Base-by-base conservation (phyloP, 352 stramenopile species). In the Phytophthora brassicae region DNA sequence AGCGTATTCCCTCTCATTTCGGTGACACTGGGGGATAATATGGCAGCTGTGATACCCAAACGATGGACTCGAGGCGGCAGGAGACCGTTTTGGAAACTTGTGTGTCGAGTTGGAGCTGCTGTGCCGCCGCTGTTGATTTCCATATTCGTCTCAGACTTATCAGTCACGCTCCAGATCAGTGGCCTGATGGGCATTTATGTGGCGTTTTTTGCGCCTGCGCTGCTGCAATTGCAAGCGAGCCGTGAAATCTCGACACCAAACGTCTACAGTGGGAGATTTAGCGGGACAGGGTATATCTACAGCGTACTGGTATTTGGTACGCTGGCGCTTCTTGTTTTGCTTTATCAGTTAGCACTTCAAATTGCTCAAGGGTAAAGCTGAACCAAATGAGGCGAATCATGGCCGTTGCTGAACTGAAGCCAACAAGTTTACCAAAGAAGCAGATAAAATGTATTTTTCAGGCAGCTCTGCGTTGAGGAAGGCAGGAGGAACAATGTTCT, bases 1-100 rank as follows among this genome's bases (percentile, higher is more conserved):
- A 95, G 84, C 48, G 86, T 97, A 24, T 97, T 96, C 58, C 90
- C 90, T n/a, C 66, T 97, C 24, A 97, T 97, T 72, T 93, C 88
- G 0, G 89, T 95, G 41, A 97, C 90, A 16, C 76, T 97, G n/a
- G 90, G 90, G 22, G 88, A 96, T 67, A 97, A 96, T 70, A 88
- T 97, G 66, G 75, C 83, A 0, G 82, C 81, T 3, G 73, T 90
- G 19, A 52, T 89, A 20, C 78, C 79, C 4, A 60, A 72, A 29
- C 35, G 28, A 14, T 89, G 77, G 81, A 55, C 66, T 3, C 68
- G 52, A 28, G 45, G 70, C 20, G 64, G 70, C 26, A 68, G 66
- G 7, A 74, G 68, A 26, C 44, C 64, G 12, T 83, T 79, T n/a
- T 90, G 70, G 70, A 90, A 87, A 26, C 66, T 96, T 12, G 58